A percentile compares a stretch with the other conserved stretches of the same genome.
Conservation (phyloP, 2,329 filamentous ascomycete genomes). For the Fusarium penzigii region DNA sequence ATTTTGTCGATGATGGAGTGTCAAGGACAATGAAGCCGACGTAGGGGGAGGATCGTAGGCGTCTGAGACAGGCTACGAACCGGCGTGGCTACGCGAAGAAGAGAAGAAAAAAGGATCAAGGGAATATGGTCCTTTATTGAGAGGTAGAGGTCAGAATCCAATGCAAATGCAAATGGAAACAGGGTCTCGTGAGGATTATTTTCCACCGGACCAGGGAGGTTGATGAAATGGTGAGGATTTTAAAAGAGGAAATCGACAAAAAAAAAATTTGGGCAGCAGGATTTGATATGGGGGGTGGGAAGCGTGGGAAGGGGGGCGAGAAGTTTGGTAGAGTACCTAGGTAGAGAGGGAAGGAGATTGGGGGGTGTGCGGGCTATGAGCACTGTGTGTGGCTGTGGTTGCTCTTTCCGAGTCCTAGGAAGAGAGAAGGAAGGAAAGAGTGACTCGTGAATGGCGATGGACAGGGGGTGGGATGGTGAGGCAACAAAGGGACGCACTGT, state of each 20-base stretch:
- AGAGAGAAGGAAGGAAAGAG: neutral
- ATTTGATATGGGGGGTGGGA: slow-evolving; percentile 30
- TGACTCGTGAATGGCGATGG: neutral
- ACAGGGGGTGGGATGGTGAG: neutral
- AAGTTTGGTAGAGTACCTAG: slow-evolving; percentile 21
- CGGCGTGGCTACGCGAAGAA: slow-evolving; percentile 28
- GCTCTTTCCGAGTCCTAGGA: neutral
- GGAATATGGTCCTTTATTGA: slow-evolving; percentile 30
- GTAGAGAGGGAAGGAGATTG: slow-evolving; percentile 15
- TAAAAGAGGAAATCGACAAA: slow-evolving; percentile 34
- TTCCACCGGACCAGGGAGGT: slow-evolving; percentile 40
- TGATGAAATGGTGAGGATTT: slow-evolving; percentile 40
- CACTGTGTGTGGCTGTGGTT: slow-evolving; percentile 14
- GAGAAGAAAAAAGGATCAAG: slow-evolving; percentile 25
- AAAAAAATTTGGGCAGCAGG: slow-evolving; percentile 41
- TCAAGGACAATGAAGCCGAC: slow-evolving; percentile 21
- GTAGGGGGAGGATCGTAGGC: slow-evolving; percentile 23
- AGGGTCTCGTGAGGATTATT: slow-evolving; percentile 34
- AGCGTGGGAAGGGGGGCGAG: slow-evolving; percentile 28
- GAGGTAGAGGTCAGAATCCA: slow-evolving; percentile 36
- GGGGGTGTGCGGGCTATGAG: slow-evolving; percentile 9
- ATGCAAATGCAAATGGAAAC: slow-evolving; percentile 33
- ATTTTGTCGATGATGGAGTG: slow-evolving; percentile 32
- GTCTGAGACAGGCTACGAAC: slow-evolving; percentile 36
- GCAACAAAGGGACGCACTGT: neutral